Evolutionary conservation across 495 filamentous ascomycete species (phyloP), one percentile per base, ranked within the genome.

Genomic region (Talaromyces ruber): DNA sequence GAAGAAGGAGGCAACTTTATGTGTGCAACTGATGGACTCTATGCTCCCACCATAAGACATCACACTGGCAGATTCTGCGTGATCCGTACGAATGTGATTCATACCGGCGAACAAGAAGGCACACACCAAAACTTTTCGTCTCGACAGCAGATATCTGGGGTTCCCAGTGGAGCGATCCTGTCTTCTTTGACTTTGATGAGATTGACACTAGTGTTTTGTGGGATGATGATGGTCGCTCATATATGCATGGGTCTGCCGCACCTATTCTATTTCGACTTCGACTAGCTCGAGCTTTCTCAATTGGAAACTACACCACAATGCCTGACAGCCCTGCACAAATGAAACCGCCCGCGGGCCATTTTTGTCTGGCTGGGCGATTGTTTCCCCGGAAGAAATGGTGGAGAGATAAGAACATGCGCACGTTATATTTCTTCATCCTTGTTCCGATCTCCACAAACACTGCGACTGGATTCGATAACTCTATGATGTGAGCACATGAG

Each of bases 11-110:
- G 32, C 25, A 12, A 43, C 21, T 59, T 51, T 61, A 60, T 28
- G 32, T 34, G 26, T 43, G 52, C 64, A 45, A 37, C 32, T 14
- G 59, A 65, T 3, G 68, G 68, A 1, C 30, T 71, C 12, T 69
- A 65, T 24, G 68, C 68, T 11, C 65, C 68, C n/a, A 71, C 66
- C 7, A 66, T 71, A 11, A 63, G 68, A 39, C 65, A 71, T 56
- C 63, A 65, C 37, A 25, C 65, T 0, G 72, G 77, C 14, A 28
- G 66, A 29, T 78, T 76, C 62, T 81, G 76, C 62, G 65, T 79
- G 16, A 70, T 78, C 12, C 76, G 74, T 63, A 74, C 72, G 60
- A 75, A 61, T 63, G 62, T 65, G 47, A 63, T 65, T 22, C 11
- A 65, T 3, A 67, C 70, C 55, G 32, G 1, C 8, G 9, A 28